Percentiles rank a stretch among this genome's conserved stretches.
phyloP scores from a whole-genome alignment of 202 grass and related monocot genomes.

The Panicum hallii region DNA sequence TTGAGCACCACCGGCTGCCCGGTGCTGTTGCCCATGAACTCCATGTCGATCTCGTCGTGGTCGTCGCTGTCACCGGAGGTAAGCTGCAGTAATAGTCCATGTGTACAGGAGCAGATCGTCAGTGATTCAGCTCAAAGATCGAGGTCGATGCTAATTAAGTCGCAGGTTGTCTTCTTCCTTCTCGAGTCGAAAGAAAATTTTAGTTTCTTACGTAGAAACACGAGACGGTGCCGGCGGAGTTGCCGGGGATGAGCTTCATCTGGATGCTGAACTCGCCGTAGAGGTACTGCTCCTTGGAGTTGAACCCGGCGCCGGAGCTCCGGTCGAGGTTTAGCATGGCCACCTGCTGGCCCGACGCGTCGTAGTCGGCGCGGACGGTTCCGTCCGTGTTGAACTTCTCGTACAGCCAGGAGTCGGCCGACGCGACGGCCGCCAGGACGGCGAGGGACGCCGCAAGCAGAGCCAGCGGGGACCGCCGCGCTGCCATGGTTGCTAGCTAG shows the following conservation, averaged over 20 bases:
- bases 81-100: conserved; percentile 25
- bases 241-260: conserved; percentile 62
- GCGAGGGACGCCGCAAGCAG: background rate
- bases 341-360: conserved; percentile 38
- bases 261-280: conserved; percentile 61
- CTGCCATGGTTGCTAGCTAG: background rate
- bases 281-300: conserved; percentile 55
- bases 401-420: conserved; percentile 27
- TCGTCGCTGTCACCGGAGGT: conserved; percentile 40
- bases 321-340: conserved; percentile 43
- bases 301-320: conserved; percentile 53
- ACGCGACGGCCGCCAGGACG: background rate
- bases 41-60: conserved; percentile 82
- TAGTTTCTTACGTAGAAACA: conserved; percentile 52
- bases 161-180: too few relatives aligned
- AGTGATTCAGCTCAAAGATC: background rate
- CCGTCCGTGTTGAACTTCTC: conserved; percentile 33
- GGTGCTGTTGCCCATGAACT: conserved; percentile 73
- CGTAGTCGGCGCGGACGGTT: conserved; percentile 29
- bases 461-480: background rate
- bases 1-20: conserved; percentile 66
- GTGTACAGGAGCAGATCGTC: background rate
- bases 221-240: conserved; percentile 56
- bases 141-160: too few relatives aligned
- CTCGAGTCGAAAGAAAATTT: too few relatives aligned